Percentiles rank a stretch among this genome's conserved stretches.
phyloP scores from a whole-genome alignment of 306 rosid species.

The Rosa multiflora region DNA sequence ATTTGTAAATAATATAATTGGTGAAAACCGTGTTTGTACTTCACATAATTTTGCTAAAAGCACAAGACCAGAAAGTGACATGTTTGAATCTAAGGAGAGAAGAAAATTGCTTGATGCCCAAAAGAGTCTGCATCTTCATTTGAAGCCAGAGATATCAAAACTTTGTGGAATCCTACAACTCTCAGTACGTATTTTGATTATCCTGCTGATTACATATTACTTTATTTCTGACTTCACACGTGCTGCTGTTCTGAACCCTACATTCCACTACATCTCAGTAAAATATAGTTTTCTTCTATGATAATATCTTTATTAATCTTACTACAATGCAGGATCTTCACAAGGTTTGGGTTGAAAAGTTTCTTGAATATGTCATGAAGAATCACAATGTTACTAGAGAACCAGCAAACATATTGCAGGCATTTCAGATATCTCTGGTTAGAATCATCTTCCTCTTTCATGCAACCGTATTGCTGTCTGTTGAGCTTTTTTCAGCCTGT shows the following conservation, averaged over 20 bases:
- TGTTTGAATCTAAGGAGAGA: constrained; percentile 32
- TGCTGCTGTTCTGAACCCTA: constrained; percentile 1
- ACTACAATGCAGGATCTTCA: constrained; percentile 56
- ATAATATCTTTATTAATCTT: constrained; percentile 21
- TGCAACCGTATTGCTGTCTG: constrained; percentile 12
- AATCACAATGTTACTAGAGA: constrained; percentile 58
- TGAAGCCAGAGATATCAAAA: constrained; percentile 49
- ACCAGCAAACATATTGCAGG: constrained; percentile 54
- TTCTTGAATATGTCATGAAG: constrained; percentile 58
- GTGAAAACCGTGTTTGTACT: constrained; percentile 19
- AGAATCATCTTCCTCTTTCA: constrained; percentile 34
- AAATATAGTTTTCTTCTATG: not conserved
- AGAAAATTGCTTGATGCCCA: constrained; percentile 38
- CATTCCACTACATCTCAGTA: not conserved
- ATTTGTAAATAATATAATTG: constrained; percentile 24
- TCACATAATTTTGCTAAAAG: not conserved
- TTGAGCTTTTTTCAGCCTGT: not conserved
- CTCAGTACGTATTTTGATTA: constrained; percentile 42
- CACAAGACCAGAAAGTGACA: constrained; percentile 23
- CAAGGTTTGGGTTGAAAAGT: constrained; percentile 41
- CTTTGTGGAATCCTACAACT: constrained; percentile 61
- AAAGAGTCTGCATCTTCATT: constrained; percentile 37
- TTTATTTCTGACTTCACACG: not conserved
- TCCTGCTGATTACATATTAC: not conserved
- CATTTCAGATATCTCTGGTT: constrained; percentile 87